Evolutionary conservation across 805 yeast genomes (phyloP).

Genomic region (Metschnikowia chrysomelidarum): DNA sequence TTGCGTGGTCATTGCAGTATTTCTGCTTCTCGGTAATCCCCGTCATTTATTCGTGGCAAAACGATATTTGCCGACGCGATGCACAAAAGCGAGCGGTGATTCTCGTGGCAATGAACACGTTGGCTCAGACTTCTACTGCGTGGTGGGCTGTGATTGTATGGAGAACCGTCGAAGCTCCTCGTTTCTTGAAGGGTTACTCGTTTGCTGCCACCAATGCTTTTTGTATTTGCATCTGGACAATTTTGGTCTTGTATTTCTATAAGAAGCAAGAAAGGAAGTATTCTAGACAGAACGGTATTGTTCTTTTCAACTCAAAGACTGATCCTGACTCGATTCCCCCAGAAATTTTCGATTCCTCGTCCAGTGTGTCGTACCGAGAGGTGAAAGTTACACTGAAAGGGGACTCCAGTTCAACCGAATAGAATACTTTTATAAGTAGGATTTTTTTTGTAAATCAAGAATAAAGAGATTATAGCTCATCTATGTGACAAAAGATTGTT

Average conservation of each 20-base stretch:
- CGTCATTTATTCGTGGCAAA: slow-evolving; percentile 55
- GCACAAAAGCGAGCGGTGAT: slow-evolving; percentile 56
- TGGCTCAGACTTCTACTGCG: slow-evolving; percentile 54
- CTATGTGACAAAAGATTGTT: too few species aligned
- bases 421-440: too few species aligned
- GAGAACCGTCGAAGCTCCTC: slow-evolving; percentile 58
- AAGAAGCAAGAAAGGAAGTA: slow-evolving; percentile 31
- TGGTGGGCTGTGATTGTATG: slow-evolving; percentile 50
- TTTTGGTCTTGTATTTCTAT: slow-evolving; percentile 50
- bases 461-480: too few species aligned
- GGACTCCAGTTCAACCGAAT: too few species aligned
- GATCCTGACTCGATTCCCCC: slow-evolving; percentile 19
- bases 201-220: slow-evolving; percentile 47
- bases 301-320: slow-evolving; percentile 25
- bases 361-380: too few species aligned
- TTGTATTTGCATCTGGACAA: slow-evolving; percentile 47
- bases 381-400: too few species aligned
- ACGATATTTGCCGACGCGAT: slow-evolving; percentile 57
- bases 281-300: slow-evolving; percentile 37
- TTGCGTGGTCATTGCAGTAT: slow-evolving; percentile 57
- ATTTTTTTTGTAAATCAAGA: too few species aligned
- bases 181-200: slow-evolving; percentile 52
- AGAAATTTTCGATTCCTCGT: too few species aligned
- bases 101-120: slow-evolving; percentile 51
- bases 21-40: slow-evolving; percentile 68